phyloP scores from a whole-genome alignment of 192 early-diverging fungal species.

The Rhizoclosmatium globosum region DNA sequence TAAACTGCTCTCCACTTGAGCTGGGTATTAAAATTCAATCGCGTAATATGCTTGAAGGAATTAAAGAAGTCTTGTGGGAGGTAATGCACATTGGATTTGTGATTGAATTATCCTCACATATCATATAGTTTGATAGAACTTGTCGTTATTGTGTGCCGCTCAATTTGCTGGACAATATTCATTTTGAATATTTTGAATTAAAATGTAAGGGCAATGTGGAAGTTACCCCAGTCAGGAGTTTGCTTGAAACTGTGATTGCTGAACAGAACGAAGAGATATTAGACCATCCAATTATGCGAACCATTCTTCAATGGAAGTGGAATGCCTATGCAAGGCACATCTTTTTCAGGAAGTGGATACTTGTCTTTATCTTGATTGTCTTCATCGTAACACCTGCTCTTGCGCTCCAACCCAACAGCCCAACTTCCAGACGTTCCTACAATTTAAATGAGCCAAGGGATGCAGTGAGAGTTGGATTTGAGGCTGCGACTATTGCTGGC shows the following conservation, averaged over 20 bases:
- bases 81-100: too few species aligned
- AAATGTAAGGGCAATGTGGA: too few species aligned
- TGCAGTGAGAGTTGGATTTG: too few species aligned
- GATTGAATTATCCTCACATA: too few species aligned
- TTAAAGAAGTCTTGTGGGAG: constrained; percentile 31
- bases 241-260: too few species aligned
- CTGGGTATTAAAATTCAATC: not conserved
- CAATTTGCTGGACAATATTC: constrained; percentile 1
- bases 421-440: too few species aligned
- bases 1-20: constrained; percentile 25
- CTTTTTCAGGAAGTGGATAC: constrained; percentile 25
- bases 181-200: too few species aligned
- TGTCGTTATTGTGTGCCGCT: constrained; percentile 1
- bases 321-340: constrained; percentile 27
- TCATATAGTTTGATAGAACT: not conserved
- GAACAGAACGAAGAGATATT: too few species aligned
- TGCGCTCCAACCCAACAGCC: constrained; percentile 22
- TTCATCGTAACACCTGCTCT: constrained; percentile 23
- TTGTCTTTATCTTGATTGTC: constrained; percentile 6
- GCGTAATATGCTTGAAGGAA: constrained; percentile 5
- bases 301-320: constrained; percentile 41
- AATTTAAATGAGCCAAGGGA: too few species aligned
- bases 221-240: too few species aligned
- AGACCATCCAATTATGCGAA: constrained; percentile 28
- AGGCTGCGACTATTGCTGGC: too few species aligned